Base-by-base conservation (phyloP, 2,329 filamentous ascomycete species). In the Penicillium paneum region DNA sequence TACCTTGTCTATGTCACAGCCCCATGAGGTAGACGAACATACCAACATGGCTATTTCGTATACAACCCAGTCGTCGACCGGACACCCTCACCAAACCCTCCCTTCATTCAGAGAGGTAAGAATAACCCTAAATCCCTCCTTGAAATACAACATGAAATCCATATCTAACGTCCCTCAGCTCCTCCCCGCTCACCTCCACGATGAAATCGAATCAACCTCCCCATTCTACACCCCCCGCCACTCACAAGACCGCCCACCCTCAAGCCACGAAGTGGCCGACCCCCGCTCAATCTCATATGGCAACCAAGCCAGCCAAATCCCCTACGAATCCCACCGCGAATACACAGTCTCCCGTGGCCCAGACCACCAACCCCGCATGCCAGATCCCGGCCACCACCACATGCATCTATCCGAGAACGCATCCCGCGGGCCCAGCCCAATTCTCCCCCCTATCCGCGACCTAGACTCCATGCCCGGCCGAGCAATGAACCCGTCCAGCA, bases 41-140 rank as follows among this genome's bases (percentile, higher is more conserved):
- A 64, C 64, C 60, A 63, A 70, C 56, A 74, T 74, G 71, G 68
- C 70, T 57, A 68, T 73, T 60, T 71, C 71, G 51, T 74, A 74
- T 59, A 66, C 68, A 55, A 69, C 60, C 56, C 65, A 67, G 48
- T 64, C 69, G 44, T 60, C 67, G 48, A 61, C 67, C 53, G 67
- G 69, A 58, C 66, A 67, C 19, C 47, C 47, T 42, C 47, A 42
- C 45, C 71, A 70, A 55, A 67, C 69, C 24, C 65, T 74, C 31
- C 71, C 71, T 45, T 72, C 71, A 49, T 73, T 74, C 52, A 65
- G 71, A 60, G 71, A 74, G 66, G 71, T 74, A 57, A 63, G 69
- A 24, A 50, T 21, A 15, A 10, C n/a, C 24, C 3, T 34, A 43
- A 29, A 35, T 21, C 11, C 1, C 17, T 24, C 8, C 6, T 8